Evolutionary conservation across 106 monocot species (phyloP), one percentile per base, ranked within the genome.

Genomic region (Apostasia shenzhenica): DNA sequence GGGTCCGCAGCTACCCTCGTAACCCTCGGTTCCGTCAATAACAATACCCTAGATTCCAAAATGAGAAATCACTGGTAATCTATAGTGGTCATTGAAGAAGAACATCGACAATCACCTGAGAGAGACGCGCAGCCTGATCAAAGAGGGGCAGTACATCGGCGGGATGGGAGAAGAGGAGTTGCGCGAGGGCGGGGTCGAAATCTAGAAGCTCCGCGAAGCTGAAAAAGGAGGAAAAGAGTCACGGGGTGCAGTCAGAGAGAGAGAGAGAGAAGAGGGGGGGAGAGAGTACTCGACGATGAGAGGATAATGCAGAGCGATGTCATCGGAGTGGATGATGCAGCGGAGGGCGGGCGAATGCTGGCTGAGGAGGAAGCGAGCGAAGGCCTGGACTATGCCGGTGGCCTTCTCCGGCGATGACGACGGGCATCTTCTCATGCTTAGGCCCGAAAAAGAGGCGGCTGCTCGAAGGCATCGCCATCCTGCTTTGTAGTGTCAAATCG

Each of bases 131-230:
- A 50, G 87, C 87, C 13, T 76, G 56, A 70, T 99, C 90, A 68
- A 99, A 88, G 72, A 73, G 55, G 37, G 79, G 80, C 53, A 99
- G 79, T 61, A 85, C 65, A 26, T 75, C 70, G 26, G 79, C 6
- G 49, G 99, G 93, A 0, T 63, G 64, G 46, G 83, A 75, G 79
- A 83, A 90, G 78, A 99, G 85, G 51, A 69, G 66, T 67, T 85
- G 77, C 26, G 87, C 87, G 71, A 90, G 76, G 2, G 66, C 56
- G 65, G 87, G 87, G 45, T 93, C 90, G 72, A 56, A 83, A 2
- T 99, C 90, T 26, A 90, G 67, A 3, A 99, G 74, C 71, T 97
- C 92, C 4, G 92, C 89, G 71, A 97, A 97, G 61, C 97, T 97
- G 73, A 5, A 45, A 64, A 45, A 57, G 60, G 13, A 58, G 42